These are phyloP conservation scores for Fistulinella prunicolor DNA, from an alignment of 768 basidiomycete genomes.

Conservation along the genomic window DNA sequence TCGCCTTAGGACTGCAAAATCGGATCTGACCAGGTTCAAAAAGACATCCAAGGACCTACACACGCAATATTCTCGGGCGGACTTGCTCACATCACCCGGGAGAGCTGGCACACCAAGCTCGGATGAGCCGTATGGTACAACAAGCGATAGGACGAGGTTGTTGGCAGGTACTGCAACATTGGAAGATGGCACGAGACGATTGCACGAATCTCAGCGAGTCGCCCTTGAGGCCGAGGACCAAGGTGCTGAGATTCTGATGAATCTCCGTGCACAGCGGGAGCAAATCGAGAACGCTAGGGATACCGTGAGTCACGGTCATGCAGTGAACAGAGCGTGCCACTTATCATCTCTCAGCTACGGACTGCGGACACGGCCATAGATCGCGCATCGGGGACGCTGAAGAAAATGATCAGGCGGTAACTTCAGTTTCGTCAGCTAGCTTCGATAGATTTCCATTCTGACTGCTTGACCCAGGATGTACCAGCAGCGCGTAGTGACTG, in stretches of 20 bases:
- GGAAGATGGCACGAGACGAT: conserved; percentile 78
- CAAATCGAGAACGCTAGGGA: conserved; percentile 92
- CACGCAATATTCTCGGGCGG: conserved; percentile 64
- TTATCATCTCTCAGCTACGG: conserved; percentile 53
- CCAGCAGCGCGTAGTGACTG: conserved; percentile 89
- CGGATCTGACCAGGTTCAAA: conserved; percentile 75
- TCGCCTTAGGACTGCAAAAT: conserved; percentile 72
- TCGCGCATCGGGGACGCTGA: conserved; percentile 86
- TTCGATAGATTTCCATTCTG: conserved; percentile 9
- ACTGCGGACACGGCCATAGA: conserved; percentile 88
- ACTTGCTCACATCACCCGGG: conserved; percentile 62
- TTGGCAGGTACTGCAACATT: conserved; percentile 75
- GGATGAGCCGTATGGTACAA: conserved; percentile 76
- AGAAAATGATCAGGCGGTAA: conserved; percentile 94
- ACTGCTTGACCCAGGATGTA: conserved; percentile 73
- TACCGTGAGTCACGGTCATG: conserved; percentile 52
- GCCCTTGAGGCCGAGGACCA: conserved; percentile 96
- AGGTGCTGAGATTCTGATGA: conserved; percentile 87
- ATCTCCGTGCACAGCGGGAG: conserved; percentile 83
- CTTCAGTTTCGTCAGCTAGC: conserved; percentile 25
- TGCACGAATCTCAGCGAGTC: conserved; percentile 88
- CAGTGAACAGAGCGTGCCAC: neutral
- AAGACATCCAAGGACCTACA: conserved; percentile 75
- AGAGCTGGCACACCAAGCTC: conserved; percentile 41
- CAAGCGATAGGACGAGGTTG: conserved; percentile 74